These are phyloP conservation scores for Aspergillus diversus DNA, from an alignment of 495 filamentous ascomycete species.

Conservation along the genomic window DNA sequence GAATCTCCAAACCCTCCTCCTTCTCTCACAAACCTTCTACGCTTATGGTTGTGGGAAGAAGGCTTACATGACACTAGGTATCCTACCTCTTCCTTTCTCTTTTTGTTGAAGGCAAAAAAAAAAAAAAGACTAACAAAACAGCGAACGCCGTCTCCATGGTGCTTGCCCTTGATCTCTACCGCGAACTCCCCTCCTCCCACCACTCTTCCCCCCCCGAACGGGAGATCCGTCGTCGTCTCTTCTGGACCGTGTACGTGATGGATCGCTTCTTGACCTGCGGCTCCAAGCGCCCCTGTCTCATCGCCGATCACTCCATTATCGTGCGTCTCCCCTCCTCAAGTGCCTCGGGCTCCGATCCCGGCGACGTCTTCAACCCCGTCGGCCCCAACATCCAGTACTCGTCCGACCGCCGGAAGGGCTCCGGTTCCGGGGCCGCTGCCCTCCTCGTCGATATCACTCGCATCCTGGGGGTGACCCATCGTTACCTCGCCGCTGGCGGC, in stretches of 20 bases:
- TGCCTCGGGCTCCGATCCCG: conserved; percentile 57
- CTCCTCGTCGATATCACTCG: conserved; percentile 82
- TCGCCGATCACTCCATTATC: conserved; percentile 73
- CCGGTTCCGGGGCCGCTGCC: conserved; percentile 71
- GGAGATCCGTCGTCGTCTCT: conserved; percentile 73
- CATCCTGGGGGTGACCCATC: conserved; percentile 80
- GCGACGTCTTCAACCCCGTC: conserved; percentile 71
- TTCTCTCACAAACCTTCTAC: conserved; percentile 76
- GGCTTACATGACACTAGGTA: conserved; percentile 83
- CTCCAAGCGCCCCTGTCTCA: conserved; percentile 74
- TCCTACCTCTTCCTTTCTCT: conserved; percentile 20
- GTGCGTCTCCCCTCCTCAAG: conserved; percentile 68
- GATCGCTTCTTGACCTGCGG: conserved; percentile 79
- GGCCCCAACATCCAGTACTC: conserved; percentile 71
- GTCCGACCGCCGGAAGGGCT: conserved; percentile 66
- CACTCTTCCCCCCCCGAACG: conserved; percentile 63
- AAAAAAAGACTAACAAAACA: conserved; percentile 30
- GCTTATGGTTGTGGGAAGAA: conserved; percentile 81
- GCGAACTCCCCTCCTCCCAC: conserved; percentile 62
- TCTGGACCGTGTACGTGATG: conserved; percentile 84
- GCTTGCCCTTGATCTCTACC: conserved; percentile 74
- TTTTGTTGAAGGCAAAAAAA: neutral
- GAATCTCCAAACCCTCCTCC: conserved; percentile 70
- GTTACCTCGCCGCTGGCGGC: conserved; percentile 80
- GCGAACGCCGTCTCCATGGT: conserved; percentile 81